Conservation (phyloP, 2,329 filamentous ascomycete genomes). For the Fusarium agapanthi region DNA sequence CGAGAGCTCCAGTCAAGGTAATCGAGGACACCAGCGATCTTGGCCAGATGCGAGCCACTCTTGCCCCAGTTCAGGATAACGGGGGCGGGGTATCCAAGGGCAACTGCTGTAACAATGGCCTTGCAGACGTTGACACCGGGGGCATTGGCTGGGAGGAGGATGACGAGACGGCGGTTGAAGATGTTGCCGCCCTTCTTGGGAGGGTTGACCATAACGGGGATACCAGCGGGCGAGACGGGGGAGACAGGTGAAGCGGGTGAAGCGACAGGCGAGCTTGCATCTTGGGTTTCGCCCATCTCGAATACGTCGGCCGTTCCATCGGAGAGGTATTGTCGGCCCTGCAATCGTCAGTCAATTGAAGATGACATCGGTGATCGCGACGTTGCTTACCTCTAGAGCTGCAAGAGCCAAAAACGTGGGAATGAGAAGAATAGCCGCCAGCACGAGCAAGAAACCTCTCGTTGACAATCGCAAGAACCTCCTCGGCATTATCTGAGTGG, state of each 20-base stretch:
- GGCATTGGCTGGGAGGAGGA: slow-evolving; percentile 30
- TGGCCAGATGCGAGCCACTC: slow-evolving; percentile 38
- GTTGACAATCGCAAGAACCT: slow-evolving; percentile 7
- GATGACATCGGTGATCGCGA: too few species aligned
- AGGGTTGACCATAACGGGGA: slow-evolving; percentile 3
- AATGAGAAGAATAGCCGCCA: slow-evolving; percentile 4
- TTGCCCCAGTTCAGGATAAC: slow-evolving; percentile 43
- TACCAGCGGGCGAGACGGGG: background rate
- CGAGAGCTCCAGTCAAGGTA: slow-evolving; percentile 37
- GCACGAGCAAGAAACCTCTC: background rate
- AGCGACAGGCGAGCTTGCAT: background rate
- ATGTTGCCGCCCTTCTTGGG: background rate
- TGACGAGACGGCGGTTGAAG: slow-evolving; percentile 27
- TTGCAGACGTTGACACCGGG: slow-evolving; percentile 42
- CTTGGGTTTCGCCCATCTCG: background rate
- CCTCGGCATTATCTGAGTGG: background rate
- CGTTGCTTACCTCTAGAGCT: slow-evolving; percentile 4
- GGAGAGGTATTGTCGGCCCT: slow-evolving; percentile 22
- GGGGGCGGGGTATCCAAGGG: slow-evolving; percentile 42
- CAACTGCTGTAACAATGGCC: slow-evolving; percentile 38
- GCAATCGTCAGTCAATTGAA: background rate
- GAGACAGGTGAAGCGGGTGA: background rate
- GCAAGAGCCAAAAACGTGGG: slow-evolving; percentile 15
- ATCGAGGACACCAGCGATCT: slow-evolving; percentile 41
- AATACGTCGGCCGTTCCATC: slow-evolving; percentile 22